Evolutionary conservation across 768 basidiomycete species (phyloP), one percentile per base, ranked within the genome.

Genomic region (Plicaturopsis crispa): DNA sequence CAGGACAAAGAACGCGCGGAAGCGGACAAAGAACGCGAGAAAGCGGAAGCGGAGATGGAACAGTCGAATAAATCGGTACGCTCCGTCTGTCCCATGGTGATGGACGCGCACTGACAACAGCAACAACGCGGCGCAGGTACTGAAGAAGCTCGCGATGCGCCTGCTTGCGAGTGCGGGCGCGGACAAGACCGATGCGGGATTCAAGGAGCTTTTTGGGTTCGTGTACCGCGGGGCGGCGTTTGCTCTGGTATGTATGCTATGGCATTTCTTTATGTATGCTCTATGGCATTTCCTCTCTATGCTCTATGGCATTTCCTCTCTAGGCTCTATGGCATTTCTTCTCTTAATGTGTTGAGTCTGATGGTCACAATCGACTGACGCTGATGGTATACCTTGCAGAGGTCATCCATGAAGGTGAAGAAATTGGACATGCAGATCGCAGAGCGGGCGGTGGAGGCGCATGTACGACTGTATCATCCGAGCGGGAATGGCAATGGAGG

Each of bases 11-110:
- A 44, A 57, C 71, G 57, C 53, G 63, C 33, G 22, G 41, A 45
- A 18, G 31, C 35, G 14, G 37, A 26, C n/a, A 26, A 18, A 5
- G 45, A 48, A 6, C 42, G 40, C n/a, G 50, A 56, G 21, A 26
- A 32, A 24, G 3, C 30, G 31, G 24, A 48, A 49, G 4, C 40
- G 41, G 26, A 38, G 35, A 48, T 73, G 30, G 80, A 84, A 59
- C 71, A 64, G 47, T 61, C 66, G 4, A 84, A 83, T 51, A 84
- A 78, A 55, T 68, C 67, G 44, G 82, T 83, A 44, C 48, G 69
- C 32, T 20, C 26, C 6, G 20, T 13, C 12, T 41, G 10, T 37
- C 8, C 16, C 21, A 12, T 8, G 17, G 8, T 7, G 3, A 38
- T 13, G 23, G 17, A n/a, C 18, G 46, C 17, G 8, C 33, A 8